phyloP scores from a whole-genome alignment of 2,329 filamentous ascomycete species.

The Dryadomyces sulphureus region DNA sequence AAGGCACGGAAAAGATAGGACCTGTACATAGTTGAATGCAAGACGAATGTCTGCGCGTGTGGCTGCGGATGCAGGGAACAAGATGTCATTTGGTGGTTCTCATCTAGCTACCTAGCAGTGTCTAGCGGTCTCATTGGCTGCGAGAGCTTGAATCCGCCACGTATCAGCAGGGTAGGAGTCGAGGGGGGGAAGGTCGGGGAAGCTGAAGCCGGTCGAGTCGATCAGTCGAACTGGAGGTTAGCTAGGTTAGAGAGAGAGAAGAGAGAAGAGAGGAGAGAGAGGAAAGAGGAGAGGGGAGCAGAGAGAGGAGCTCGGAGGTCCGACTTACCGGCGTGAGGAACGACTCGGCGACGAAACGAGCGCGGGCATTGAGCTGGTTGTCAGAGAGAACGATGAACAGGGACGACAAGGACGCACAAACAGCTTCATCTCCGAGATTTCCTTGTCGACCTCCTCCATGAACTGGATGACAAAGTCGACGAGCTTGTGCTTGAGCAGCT shows the following conservation, averaged over 20 bases:
- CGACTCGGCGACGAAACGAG: slow-evolving; percentile 94
- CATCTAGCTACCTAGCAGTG: no score
- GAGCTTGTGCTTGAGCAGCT: slow-evolving; percentile 97
- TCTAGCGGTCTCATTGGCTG: no score
- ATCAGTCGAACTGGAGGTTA: neutral
- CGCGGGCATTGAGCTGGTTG: slow-evolving; percentile 75
- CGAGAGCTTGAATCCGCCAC: no score
- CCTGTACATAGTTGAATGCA: neutral
- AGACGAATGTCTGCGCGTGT: neutral
- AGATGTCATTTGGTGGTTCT: no score
- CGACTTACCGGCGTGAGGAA: slow-evolving; percentile 63
- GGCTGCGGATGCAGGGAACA: no score
- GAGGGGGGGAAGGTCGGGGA: neutral
- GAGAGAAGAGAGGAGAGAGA: neutral
- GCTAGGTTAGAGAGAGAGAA: neutral
- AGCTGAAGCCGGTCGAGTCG: neutral
- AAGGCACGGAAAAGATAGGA: neutral
- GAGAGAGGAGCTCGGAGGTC: no score
- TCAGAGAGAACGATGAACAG: neutral
- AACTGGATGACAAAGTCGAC: slow-evolving; percentile 99
- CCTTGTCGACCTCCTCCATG: slow-evolving; percentile 99
- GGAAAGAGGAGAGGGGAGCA: neutral
- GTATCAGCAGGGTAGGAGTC: no score
- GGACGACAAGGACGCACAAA: slow-evolving; percentile 54
- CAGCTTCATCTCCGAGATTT: slow-evolving; percentile 99